A percentile compares a stretch with the other conserved stretches of the same genome.
These are phyloP conservation scores for Pyrenophora graminea DNA, from an alignment of 2,329 filamentous ascomycete genomes.

Conservation along the genomic window DNA sequence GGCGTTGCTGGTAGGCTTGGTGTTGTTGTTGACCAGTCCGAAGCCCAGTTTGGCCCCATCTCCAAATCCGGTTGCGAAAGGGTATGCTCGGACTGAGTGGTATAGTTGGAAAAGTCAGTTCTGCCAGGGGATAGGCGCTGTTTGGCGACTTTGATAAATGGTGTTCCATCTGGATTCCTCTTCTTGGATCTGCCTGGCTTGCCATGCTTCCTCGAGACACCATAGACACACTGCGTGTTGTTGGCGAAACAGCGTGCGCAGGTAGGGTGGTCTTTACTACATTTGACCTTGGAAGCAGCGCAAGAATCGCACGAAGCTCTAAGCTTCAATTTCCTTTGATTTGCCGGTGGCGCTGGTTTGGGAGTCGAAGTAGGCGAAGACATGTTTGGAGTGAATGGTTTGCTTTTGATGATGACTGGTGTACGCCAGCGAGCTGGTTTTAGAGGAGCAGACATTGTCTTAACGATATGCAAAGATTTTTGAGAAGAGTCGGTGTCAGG, in stretches of 20 bases:
- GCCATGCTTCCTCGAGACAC: constrained; percentile 43
- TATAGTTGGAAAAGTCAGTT: constrained; percentile 37
- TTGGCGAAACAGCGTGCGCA: constrained; percentile 39
- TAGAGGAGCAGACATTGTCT: constrained; percentile 28
- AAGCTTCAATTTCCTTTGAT: constrained; percentile 36
- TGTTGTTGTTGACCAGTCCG: constrained; percentile 33
- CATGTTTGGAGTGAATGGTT: constrained; percentile 16
- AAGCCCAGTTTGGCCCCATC: constrained; percentile 23
- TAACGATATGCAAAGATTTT: constrained; percentile 1
- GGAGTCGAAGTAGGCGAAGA: constrained; percentile 28
- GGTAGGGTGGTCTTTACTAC: constrained; percentile 42
- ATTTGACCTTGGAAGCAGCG: constrained; percentile 46
- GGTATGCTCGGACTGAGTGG: constrained; percentile 28
- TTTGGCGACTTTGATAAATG: constrained; percentile 36
- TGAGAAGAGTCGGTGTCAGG: constrained; percentile 5
- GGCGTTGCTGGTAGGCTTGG: constrained; percentile 32
- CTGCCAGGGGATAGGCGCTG: constrained; percentile 37
- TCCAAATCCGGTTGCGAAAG: constrained; percentile 24
- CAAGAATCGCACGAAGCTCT: constrained; percentile 45
- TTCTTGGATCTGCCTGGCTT: constrained; percentile 41
- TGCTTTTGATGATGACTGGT: constrained; percentile 15
- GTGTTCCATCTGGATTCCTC: constrained; percentile 39
- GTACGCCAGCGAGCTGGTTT: constrained; percentile 30
- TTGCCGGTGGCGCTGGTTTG: constrained; percentile 16
- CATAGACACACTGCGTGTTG: constrained; percentile 38